Base-by-base conservation (phyloP, 2,329 filamentous ascomycete genomes). In the Aphanocladium album region DNA sequence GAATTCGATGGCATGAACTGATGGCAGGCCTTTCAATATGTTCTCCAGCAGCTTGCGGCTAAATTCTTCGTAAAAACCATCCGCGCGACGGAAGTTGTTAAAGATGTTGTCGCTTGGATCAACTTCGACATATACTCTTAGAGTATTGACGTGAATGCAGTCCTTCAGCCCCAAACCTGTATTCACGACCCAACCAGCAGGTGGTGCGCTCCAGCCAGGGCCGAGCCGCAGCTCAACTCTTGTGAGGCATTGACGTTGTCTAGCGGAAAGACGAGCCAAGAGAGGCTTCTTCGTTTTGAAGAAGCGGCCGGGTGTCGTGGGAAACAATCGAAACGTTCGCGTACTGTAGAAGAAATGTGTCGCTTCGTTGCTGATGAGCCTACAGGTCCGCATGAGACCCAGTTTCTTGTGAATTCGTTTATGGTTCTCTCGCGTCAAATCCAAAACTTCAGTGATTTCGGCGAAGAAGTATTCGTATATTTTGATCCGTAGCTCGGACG, bases 211-310 rank as follows among this genome's bases (percentile, higher is more conserved):
- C 84, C 88, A 93, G 21, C 89, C 89, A 0, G 89, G 89, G 0
- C 89, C 89, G 0, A 93, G 77, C 2, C 89, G 83, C 57, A 93
- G 73, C 72, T 93, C 86, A 2, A 93, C 74, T 0, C 82, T 82
- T 0, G 81, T 86, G 49, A 93, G 78, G 50, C 76, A 80, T 17
- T 76, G 75, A 37, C 88, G 83, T 70, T 89, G 87, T 33, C 75
- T 76, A 0, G 82, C 73, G 21, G 85, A 84, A 59, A 93, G 73
- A 19, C 89, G 85, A 6, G 86, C 82, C 30, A 93, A 78, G 0
- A 93, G 77, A 1, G 89, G 89, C 65, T 84, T 84, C 74, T 90
- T 90, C 33, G 85, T 86, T 74, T 90, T 88, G 77, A 89, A 89
- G 73, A 88, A 86, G 43, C 82, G 80, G 49, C 85, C 85, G 5